A percentile compares a stretch with the other conserved stretches of the same genome.
These are phyloP conservation scores for Fusarium anguioides DNA, from an alignment of 2,329 filamentous ascomycete genomes.

Conservation along the genomic window DNA sequence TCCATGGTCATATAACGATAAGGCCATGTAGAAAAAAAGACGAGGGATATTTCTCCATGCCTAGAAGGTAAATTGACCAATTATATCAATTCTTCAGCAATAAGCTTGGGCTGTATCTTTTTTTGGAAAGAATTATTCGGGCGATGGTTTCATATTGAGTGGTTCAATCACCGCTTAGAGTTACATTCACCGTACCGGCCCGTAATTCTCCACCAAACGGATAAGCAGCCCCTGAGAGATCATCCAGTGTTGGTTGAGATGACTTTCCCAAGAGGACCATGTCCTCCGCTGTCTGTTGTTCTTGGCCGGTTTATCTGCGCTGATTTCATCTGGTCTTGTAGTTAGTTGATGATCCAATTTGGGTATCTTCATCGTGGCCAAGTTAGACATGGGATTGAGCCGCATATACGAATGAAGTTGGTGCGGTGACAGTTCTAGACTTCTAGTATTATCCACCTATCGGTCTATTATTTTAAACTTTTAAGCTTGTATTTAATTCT, in stretches of 20 bases:
- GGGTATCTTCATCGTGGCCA: background rate
- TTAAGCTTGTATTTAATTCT: background rate
- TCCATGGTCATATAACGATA: background rate
- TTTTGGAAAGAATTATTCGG: background rate
- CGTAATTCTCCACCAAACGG: conserved; percentile 23
- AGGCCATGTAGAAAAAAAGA: background rate
- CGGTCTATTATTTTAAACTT: background rate
- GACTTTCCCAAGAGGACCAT: background rate
- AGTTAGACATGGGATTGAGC: background rate
- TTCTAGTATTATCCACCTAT: conserved; percentile 7
- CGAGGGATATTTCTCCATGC: background rate
- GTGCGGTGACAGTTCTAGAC: background rate
- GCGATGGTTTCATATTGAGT: conserved; percentile 6
- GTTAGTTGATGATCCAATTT: background rate
- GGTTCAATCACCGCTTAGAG: conserved; percentile 13
- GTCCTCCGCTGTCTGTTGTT: background rate
- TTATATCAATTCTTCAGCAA: background rate
- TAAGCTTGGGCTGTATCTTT: conserved; percentile 3
- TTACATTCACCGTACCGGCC: conserved; percentile 1
- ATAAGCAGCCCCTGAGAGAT: background rate
- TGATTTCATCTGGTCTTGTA: background rate
- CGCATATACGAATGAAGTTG: background rate
- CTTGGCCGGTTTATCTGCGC: background rate
- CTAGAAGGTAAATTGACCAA: background rate
- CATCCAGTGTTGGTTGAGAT: background rate